Percentiles rank a stretch among this genome's conserved stretches.
phyloP scores from a whole-genome alignment of 2,329 filamentous ascomycete genomes.

The Diaporthe longicolla region DNA sequence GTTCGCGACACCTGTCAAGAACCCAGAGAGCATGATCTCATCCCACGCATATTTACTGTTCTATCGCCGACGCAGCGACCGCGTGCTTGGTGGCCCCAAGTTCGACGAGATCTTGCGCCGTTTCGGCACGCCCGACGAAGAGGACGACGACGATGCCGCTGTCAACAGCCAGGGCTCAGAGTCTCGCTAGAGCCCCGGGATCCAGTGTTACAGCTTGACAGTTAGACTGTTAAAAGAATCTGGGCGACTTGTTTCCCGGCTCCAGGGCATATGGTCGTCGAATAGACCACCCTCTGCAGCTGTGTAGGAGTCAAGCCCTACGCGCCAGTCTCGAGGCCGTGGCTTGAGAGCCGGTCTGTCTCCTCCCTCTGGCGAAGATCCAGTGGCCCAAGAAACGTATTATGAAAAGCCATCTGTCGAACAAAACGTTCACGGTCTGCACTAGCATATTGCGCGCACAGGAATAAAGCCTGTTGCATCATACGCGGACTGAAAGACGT shows the following conservation, averaged over 20 bases:
- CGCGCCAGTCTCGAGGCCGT: not conserved
- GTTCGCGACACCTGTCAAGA: conserved; percentile 73
- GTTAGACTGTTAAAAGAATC: conserved; percentile 3
- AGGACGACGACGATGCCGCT: conserved; percentile 39
- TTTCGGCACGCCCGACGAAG: conserved; percentile 23
- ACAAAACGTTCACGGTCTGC: conserved; percentile 8
- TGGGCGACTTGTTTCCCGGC: conserved; percentile 7
- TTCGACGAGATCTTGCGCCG: conserved; percentile 76
- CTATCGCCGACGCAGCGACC: conserved; percentile 86
- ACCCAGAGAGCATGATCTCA: conserved; percentile 76
- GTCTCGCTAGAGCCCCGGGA: conserved; percentile 37
- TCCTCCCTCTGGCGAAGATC: not conserved
- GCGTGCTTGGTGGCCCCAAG: conserved; percentile 82
- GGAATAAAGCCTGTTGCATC: not conserved
- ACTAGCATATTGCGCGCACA: not conserved
- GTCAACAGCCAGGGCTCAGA: conserved; percentile 39
- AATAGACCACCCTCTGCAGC: conserved; percentile 22
- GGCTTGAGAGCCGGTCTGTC: not conserved
- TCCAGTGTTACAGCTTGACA: conserved; percentile 27
- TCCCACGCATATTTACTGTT: conserved; percentile 92
- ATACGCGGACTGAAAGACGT: conserved; percentile 1
- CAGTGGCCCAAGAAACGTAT: not conserved
- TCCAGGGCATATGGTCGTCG: conserved; percentile 8
- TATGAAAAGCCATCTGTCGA: conserved; percentile 27
- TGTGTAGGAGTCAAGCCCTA: not conserved